Evolutionary conservation across 352 stramenopile genomes (phyloP).

Genomic region (Phytopythium chamaehyphon): DNA sequence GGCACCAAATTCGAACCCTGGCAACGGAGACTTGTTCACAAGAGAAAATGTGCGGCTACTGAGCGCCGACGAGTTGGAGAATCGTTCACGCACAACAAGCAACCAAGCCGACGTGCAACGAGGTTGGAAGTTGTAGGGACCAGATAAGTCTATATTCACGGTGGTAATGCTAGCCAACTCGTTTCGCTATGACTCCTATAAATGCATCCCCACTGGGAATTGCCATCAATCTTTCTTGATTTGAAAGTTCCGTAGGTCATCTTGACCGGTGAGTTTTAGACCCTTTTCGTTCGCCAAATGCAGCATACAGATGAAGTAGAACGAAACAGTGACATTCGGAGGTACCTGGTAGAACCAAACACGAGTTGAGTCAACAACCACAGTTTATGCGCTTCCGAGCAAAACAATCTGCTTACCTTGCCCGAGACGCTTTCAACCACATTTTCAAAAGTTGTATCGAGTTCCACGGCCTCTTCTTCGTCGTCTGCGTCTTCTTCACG

Average conservation of each 20-base stretch:
- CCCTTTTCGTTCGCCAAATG: constrained; percentile 99
- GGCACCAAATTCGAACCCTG: not conserved
- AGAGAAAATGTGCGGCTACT: constrained; percentile 47
- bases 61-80: constrained; percentile 26
- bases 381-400: constrained; percentile 3
- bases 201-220: no score
- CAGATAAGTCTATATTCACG: constrained; percentile 9
- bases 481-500: constrained; percentile 20
- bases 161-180: not conserved
- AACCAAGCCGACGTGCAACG: constrained; percentile 26
- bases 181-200: no score
- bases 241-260: constrained; percentile 73
- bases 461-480: constrained; percentile 11
- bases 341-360: constrained; percentile 60
- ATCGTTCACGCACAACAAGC: constrained; percentile 4
- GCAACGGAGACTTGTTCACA: constrained; percentile 36
- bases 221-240: constrained; percentile 44
- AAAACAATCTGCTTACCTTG: constrained; percentile 40
- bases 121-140: constrained; percentile 56
- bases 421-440: constrained; percentile 88
- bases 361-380: constrained; percentile 1
- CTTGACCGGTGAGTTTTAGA: constrained; percentile 79
- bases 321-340: constrained; percentile 94
- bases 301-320: constrained; percentile 99
- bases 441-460: constrained; percentile 82